These are phyloP conservation scores for Aspergillus bertholletiae DNA, from an alignment of 495 filamentous ascomycete genomes.

Conservation along the genomic window DNA sequence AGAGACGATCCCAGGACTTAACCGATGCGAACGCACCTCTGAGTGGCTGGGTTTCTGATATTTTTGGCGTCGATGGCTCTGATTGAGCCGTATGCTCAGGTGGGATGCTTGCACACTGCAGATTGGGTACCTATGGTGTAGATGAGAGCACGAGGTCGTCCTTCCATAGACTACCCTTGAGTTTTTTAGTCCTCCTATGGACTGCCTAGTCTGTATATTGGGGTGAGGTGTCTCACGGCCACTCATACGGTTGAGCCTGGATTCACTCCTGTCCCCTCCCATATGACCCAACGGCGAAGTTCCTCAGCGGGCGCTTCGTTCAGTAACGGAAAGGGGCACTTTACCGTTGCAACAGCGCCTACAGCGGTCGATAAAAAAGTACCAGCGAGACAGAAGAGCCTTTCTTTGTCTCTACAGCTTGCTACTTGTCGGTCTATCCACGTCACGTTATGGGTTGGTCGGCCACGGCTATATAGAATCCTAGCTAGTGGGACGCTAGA, in stretches of 20 bases:
- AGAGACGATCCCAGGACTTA: background rate
- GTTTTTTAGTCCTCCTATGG: background rate
- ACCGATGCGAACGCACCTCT: background rate
- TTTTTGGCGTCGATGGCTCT: background rate
- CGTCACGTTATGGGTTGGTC: background rate
- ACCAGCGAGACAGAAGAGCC: background rate
- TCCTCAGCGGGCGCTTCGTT: background rate
- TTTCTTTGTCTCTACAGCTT: background rate
- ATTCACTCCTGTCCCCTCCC: background rate
- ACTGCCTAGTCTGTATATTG: background rate
- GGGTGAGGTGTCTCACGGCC: background rate
- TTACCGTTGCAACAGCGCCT: background rate
- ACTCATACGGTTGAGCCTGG: background rate
- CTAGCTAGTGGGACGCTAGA: background rate
- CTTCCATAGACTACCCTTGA: background rate
- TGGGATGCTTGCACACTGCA: background rate
- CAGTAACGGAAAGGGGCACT: background rate
- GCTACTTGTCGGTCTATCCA: background rate
- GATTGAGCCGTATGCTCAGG: background rate
- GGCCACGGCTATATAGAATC: background rate
- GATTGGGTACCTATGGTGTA: background rate
- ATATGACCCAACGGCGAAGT: background rate
- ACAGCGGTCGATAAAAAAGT: background rate
- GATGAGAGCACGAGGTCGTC: background rate
- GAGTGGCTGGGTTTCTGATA: conserved; percentile 2